Conservation (phyloP, 1,284 basidiomycete genomes). For the Cronartium ribicola region DNA sequence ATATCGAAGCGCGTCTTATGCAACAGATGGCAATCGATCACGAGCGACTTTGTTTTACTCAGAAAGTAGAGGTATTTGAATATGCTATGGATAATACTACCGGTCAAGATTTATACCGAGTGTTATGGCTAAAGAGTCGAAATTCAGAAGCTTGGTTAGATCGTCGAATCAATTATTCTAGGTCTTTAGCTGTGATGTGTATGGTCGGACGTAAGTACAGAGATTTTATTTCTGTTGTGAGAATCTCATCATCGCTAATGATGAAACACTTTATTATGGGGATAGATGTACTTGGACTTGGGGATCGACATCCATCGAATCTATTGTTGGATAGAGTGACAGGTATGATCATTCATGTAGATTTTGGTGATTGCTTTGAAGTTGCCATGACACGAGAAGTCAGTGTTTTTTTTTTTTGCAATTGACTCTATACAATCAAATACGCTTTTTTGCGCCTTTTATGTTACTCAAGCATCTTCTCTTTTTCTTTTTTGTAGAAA, state of each 20-base stretch:
- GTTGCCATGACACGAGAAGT: constrained; percentile 53
- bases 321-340: constrained; percentile 84
- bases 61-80: constrained; percentile 99
- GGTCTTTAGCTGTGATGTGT: constrained; percentile 89
- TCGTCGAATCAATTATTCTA: constrained; percentile 90
- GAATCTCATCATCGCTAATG: neutral
- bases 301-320: constrained; percentile 98
- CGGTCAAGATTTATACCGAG: constrained; percentile 96
- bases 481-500: constrained; percentile 74
- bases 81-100: constrained; percentile 98
- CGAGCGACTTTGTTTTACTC: constrained; percentile 85
- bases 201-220: constrained; percentile 59
- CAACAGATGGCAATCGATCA: constrained; percentile 99
- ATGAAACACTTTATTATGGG: neutral
- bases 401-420: neutral
- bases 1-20: constrained; percentile 98
- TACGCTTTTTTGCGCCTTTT: neutral
- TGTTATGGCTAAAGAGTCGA: constrained; percentile 90
- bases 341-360: constrained; percentile 94
- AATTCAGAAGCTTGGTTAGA: constrained; percentile 99
- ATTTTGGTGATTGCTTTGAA: constrained; percentile 64
- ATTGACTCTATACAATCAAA: neutral
- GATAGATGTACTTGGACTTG: constrained; percentile 84
- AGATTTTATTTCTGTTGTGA: neutral
- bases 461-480: neutral